Conservation (phyloP, 257 asterid species). For the Solanum medicagineum region DNA sequence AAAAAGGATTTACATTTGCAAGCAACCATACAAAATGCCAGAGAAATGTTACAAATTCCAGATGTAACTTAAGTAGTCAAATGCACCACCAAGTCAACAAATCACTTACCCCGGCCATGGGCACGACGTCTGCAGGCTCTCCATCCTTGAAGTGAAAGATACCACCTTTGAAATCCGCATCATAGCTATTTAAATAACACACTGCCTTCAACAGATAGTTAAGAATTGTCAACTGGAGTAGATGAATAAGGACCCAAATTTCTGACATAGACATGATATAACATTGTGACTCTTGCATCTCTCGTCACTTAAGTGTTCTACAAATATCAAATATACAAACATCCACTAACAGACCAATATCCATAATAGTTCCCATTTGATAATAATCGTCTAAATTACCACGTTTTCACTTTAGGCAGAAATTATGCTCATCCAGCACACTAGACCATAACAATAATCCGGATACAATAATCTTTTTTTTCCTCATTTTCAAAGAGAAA, state of each 20-base stretch:
- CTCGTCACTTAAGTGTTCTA: background rate
- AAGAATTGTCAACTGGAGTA: constrained; percentile 8
- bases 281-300: background rate
- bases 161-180: constrained; percentile 67
- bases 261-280: background rate
- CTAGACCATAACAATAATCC: background rate
- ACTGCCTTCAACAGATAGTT: constrained; percentile 50
- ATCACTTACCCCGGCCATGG: constrained; percentile 72
- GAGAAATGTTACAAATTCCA: background rate
- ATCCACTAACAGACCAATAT: background rate
- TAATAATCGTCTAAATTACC: background rate
- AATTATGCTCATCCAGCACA: background rate
- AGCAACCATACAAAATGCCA: background rate
- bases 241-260: background rate
- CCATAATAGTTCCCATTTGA: background rate
- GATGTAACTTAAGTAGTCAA: background rate
- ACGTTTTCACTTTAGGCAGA: background rate
- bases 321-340: background rate
- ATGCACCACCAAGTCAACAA: background rate
- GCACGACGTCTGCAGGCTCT: constrained; percentile 58
- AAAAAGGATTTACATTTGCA: background rate
- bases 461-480: no score
- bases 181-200: constrained; percentile 65
- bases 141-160: constrained; percentile 88
- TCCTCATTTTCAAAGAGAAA: no score